These are phyloP conservation scores for Calonectria montana DNA, from an alignment of 2,329 filamentous ascomycete genomes.

Conservation along the genomic window DNA sequence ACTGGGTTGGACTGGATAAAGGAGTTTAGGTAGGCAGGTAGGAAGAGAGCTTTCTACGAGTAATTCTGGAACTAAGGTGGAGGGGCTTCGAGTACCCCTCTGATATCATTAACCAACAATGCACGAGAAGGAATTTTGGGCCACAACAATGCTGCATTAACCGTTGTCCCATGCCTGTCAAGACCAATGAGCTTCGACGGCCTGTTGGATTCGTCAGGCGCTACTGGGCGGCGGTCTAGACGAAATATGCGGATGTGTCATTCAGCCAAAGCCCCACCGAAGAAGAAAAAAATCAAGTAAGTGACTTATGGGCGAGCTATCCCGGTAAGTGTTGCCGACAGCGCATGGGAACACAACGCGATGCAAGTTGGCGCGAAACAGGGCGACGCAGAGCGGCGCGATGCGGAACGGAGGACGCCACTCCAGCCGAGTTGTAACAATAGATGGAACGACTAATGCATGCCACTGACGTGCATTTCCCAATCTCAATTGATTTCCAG, in stretches of 20 bases:
- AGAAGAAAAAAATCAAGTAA: neutral
- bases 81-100: conserved; percentile 9
- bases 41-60: neutral
- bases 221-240: neutral
- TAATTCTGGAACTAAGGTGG: conserved; percentile 5
- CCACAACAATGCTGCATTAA: neutral
- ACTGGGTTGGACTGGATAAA: neutral
- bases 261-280: neutral
- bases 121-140: neutral
- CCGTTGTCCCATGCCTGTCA: neutral
- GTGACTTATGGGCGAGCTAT: neutral
- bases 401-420: conserved; percentile 1
- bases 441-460: neutral
- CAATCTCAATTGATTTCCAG: neutral
- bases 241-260: conserved; percentile 9
- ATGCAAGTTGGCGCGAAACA: neutral
- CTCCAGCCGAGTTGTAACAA: neutral
- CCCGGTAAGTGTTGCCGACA: neutral
- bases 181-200: conserved; percentile 9
- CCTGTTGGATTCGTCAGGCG: neutral
- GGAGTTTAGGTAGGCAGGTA: neutral
- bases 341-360: neutral
- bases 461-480: conserved; percentile 1
- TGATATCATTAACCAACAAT: conserved; percentile 13
- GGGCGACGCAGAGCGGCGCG: neutral